Percentiles rank a stretch among this genome's conserved stretches.
These are phyloP conservation scores for Orbilia ellipsospora DNA, from an alignment of 2,329 filamentous ascomycete genomes.

Conservation along the genomic window DNA sequence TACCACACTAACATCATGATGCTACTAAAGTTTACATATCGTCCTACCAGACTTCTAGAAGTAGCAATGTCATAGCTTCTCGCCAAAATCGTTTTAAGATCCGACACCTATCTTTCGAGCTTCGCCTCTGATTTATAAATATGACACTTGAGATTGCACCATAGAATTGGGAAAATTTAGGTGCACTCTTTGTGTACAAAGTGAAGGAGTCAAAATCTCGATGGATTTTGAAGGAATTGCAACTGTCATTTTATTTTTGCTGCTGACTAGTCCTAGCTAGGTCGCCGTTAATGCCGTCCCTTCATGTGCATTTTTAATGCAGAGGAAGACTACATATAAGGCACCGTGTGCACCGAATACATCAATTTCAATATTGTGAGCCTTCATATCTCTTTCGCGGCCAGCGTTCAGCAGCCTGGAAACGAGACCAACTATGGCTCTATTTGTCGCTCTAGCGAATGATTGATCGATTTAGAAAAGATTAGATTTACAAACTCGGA, in stretches of 20 bases:
- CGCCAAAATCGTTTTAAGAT: constrained; percentile 35
- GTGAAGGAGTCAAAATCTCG: too few relatives aligned
- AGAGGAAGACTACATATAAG: constrained; percentile 1
- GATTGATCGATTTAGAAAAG: too few relatives aligned
- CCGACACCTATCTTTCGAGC: constrained; percentile 14
- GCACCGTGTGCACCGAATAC: constrained; percentile 2
- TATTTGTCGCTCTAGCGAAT: too few relatives aligned
- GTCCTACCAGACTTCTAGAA: constrained; percentile 29
- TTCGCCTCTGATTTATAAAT: constrained; percentile 39
- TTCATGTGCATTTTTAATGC: not conserved
- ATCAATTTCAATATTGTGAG: not conserved
- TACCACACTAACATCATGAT: constrained; percentile 23
- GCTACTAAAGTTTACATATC: constrained; percentile 6
- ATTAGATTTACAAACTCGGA: too few relatives aligned
- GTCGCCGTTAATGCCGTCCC: too few relatives aligned
- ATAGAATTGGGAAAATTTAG: too few relatives aligned
- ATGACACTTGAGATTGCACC: constrained; percentile 28
- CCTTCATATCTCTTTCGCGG: not conserved
- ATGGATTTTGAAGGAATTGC: too few relatives aligned
- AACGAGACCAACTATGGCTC: too few relatives aligned
- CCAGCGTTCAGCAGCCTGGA: too few relatives aligned
- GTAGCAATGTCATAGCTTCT: constrained; percentile 14
- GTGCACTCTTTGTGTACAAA: too few relatives aligned
- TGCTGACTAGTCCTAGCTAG: too few relatives aligned
- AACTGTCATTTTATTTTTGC: too few relatives aligned